Conservation (phyloP, 192 early-diverging fungal genomes). For the Coemansia sp. region DNA sequence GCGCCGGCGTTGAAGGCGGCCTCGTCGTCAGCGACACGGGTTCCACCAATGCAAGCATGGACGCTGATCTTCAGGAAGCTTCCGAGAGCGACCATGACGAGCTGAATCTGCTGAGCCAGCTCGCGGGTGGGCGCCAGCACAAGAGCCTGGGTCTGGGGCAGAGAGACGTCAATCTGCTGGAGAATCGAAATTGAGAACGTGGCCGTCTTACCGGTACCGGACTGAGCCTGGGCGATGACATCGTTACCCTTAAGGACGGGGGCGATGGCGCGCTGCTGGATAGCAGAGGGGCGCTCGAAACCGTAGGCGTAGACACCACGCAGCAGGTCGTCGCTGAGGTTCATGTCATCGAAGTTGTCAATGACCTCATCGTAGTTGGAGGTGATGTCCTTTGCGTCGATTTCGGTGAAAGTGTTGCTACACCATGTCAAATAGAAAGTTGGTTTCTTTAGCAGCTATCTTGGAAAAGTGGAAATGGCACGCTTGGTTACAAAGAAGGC, state of each 20-base stretch:
- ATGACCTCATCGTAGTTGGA: conserved; percentile 95
- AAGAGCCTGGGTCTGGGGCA: conserved; percentile 87
- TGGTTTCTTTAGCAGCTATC: neutral
- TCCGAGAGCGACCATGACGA: conserved; percentile 90
- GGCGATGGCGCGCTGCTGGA: conserved; percentile 95
- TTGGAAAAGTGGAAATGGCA: neutral
- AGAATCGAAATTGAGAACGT: conserved; percentile 99
- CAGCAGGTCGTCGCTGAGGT: conserved; percentile 83
- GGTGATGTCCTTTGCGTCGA: conserved; percentile 57
- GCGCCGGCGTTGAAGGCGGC: conserved; percentile 73
- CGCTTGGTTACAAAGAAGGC: neutral
- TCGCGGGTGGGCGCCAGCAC: conserved; percentile 98
- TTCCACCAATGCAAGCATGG: conserved; percentile 98
- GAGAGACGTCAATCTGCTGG: conserved; percentile 80
- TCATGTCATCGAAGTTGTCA: conserved; percentile 97
- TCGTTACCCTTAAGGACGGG: conserved; percentile 94
- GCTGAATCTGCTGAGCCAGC: conserved; percentile 97
- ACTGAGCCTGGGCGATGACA: conserved; percentile 99
- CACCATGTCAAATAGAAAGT: neutral
- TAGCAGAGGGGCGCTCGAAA: conserved; percentile 95
- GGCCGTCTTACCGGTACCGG: conserved; percentile 99
- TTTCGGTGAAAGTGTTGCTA: conserved; percentile 26
- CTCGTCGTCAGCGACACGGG: conserved; percentile 89
- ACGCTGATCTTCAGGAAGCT: conserved; percentile 94
- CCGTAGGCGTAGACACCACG: conserved; percentile 98